Evolutionary conservation across 192 early-diverging fungal genomes (phyloP).

Genomic region (Entomortierella beljakovae): DNA sequence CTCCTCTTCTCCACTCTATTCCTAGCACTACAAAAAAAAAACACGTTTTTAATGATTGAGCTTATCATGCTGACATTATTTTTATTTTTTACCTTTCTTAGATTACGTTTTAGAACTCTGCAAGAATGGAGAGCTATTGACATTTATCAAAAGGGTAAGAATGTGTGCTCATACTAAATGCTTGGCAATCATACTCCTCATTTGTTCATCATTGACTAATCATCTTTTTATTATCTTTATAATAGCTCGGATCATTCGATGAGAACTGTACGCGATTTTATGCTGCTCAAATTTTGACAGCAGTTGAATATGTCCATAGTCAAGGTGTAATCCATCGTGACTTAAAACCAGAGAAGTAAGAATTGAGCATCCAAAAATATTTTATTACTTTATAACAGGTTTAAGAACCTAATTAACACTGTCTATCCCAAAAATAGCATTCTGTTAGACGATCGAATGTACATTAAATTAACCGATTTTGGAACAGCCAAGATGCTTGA

Average conservation of each 20-base stretch:
- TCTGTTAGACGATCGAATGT: conserved; percentile 87
- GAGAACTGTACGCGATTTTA: conserved; percentile 86
- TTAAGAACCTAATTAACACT: too few species aligned
- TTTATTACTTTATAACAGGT: too few species aligned
- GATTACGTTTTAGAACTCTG: conserved; percentile 94
- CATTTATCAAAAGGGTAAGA: conserved; percentile 81
- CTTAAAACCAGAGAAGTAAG: conserved; percentile 94
- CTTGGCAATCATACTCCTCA: too few species aligned
- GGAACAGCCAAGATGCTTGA: conserved; percentile 88
- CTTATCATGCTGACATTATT: conserved; percentile 2
- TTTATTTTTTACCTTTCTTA: conserved; percentile 25
- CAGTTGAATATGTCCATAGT: conserved; percentile 90
- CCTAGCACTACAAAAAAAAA: not conserved
- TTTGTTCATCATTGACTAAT: too few species aligned
- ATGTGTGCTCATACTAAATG: too few species aligned
- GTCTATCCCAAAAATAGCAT: conserved; percentile 65
- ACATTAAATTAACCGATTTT: conserved; percentile 97
- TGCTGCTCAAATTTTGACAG: conserved; percentile 85
- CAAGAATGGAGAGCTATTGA: conserved; percentile 91
- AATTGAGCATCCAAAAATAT: not conserved
- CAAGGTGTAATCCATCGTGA: conserved; percentile 93
- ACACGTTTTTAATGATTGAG: not conserved
- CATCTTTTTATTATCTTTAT: not conserved
- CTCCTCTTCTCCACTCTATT: too few species aligned
- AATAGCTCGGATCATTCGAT: conserved; percentile 79